Evolutionary conservation across 2,329 filamentous ascomycete genomes (phyloP), one percentile per base, ranked within the genome.

Genomic region (Fusarium tjaetaba): DNA sequence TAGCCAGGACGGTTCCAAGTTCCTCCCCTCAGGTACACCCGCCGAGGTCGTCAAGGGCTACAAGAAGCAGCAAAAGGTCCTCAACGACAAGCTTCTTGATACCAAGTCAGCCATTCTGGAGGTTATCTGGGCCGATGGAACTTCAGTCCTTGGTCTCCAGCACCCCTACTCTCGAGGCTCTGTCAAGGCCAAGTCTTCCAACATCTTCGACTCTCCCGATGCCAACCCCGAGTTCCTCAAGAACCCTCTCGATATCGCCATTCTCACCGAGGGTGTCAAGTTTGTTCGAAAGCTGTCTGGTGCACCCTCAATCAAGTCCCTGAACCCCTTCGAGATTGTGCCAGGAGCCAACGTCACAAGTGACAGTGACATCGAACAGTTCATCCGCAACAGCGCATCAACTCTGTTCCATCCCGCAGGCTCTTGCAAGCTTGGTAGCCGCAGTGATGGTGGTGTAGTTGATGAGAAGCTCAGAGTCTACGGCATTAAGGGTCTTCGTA

Each of bases 381-480:
- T 67, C n/a, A 63, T 77, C 22, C 68, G 75, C 0, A 61, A 45
- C 2, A 62, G 52, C 6, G 58, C 65, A 11, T 65, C 62, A 1
- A 77, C 73, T 41, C 28, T 77, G 8, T 77, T 48, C 28, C 75
- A 77, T n/a, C 75, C 75, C 0, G 70, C 61, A 14, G 75, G 75
- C 1, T 70, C 75, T 4, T 72, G 68, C 34, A 71, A 76, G 60
- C 86, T 88, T 81, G 78, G 86, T 59, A 82, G 81, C 14, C 78
- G 79, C 11, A 80, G 80, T 7, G 77, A 83, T 3, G 86, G 85
- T 7, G 86, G 85, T 28, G 77, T 79, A 2, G 78, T 79, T 14
- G 78, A 79, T 4, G 42, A 61, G 26, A 45, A 74, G 22, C 73
- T 79, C 41, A 56, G 66, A 20, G 78, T 79, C 4, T 73, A 79